Base-by-base conservation (phyloP, 768 basidiomycete genomes). In the Mycena metata region DNA sequence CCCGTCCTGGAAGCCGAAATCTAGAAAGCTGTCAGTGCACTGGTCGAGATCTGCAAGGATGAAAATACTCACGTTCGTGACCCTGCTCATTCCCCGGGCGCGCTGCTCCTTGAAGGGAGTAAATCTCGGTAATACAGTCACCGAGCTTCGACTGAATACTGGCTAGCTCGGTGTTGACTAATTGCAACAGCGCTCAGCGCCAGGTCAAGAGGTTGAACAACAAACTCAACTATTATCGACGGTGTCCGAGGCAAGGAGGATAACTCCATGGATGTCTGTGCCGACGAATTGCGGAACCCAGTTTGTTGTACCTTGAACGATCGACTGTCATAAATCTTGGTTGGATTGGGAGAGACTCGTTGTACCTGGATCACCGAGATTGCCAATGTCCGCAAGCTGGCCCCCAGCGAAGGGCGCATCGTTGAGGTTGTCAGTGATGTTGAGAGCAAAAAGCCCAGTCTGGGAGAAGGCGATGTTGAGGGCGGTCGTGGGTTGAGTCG, bases 61-160 rank as follows among this genome's bases (percentile, higher is more conserved):
- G 39, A 10, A 39, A 46, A 33, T 72, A 74, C 66, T 76, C 74
- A 59, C 79, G 79, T 71, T 82, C 79, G 35, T 74, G 73, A 7
- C 75, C 74, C 33, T 59, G 45, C 47, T 75, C 60, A 2, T 49
- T 12, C 5, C 67, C 74, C 10, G 76, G 76, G 12, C 80, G 73
- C 10, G 72, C 72, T 8, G 71, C 71, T 3, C 67, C 74, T 45
- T 69, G 30, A 7, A 76, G 66, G 7, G 59, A 52, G 41, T 72
- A 64, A 16, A 71, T 51, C 42, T 73, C 68, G 1, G 36, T 69
- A 56, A 73, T 69, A 5, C 57, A 47, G 24, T 23, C 46, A 7
- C 58, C 67, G 4, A 76, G 64, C 24, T 36, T 45, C 11, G 45
- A 23, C 59, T 67, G 24, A 1, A 76, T 21, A n/a, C 51, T 47